Percentiles rank a stretch among this genome's conserved stretches.
These are phyloP conservation scores for Scheffersomyces coipomensis DNA, from an alignment of 805 yeast genomes.

Conservation along the genomic window DNA sequence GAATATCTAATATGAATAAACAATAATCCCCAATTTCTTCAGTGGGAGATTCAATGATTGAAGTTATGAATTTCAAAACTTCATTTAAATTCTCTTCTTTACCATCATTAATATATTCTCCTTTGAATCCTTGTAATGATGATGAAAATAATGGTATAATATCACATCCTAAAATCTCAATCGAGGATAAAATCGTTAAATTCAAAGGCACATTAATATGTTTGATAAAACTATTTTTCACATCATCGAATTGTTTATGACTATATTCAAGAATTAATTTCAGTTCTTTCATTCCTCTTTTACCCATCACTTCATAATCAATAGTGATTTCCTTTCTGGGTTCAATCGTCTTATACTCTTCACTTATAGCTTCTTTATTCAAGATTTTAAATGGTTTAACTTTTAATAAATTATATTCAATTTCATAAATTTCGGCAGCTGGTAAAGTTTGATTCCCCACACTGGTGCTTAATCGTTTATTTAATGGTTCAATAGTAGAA, in stretches of 20 bases:
- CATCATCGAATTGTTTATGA: slow-evolving; percentile 23
- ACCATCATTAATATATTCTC: not conserved
- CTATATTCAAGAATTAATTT: slow-evolving; percentile 64
- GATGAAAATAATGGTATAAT: slow-evolving; percentile 53
- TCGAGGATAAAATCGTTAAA: slow-evolving; percentile 67
- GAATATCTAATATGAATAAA: slow-evolving; percentile 67
- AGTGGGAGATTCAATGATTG: slow-evolving; percentile 12
- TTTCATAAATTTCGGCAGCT: slow-evolving; percentile 67
- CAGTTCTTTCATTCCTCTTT: slow-evolving; percentile 69
- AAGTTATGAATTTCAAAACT: slow-evolving; percentile 25
- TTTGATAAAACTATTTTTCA: slow-evolving; percentile 39
- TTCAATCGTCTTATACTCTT: slow-evolving; percentile 34
- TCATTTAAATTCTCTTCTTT: slow-evolving; percentile 15
- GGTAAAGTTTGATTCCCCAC: slow-evolving; percentile 36
- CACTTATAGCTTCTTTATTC: slow-evolving; percentile 41
- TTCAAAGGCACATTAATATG: slow-evolving; percentile 66
- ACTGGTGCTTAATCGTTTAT: slow-evolving; percentile 46
- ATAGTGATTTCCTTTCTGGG: slow-evolving; percentile 44
- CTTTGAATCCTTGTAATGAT: slow-evolving; percentile 16
- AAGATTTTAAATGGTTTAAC: slow-evolving; percentile 56
- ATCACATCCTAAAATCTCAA: slow-evolving; percentile 76
- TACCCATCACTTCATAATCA: slow-evolving; percentile 63
- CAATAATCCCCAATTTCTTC: slow-evolving; percentile 53
- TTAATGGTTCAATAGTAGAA: slow-evolving; percentile 66
- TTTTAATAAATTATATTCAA: slow-evolving; percentile 64